Evolutionary conservation across 352 stramenopile species (phyloP), one percentile per base, ranked within the genome.

Genomic region (Globisporangium spiculum): DNA sequence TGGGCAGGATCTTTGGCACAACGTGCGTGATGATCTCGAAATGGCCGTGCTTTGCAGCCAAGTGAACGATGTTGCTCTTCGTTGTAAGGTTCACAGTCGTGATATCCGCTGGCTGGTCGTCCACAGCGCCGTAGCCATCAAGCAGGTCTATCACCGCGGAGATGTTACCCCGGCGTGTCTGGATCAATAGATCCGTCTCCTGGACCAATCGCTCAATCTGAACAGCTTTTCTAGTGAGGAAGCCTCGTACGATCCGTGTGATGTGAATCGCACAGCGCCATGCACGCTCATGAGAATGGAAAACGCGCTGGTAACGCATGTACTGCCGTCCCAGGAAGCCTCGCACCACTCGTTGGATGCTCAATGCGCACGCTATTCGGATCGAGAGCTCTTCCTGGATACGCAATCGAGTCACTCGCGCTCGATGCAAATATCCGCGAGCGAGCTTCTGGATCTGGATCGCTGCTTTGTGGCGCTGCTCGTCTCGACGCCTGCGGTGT

Each of bases 111-210:
- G 74, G 73, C 20, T 70, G 59, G 27, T 84, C 77, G 12, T 76
- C 75, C 10, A 80, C 61, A 3, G 73, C 50, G 3, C 75, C 79
- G 59, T 81, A 88, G 8, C 84, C 84, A 48, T 91, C 84, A 18
- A 92, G 64, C 22, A 92, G 60, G 58, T 92, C 84, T 3, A 89
- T 77, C 0, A 92, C 81, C 0, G 71, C 71, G 8, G 82, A 77
- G 10, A 87, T 67, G 53, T 90, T 84, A 0, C 84, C 84, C 16
- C 67, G 53, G 4, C 72, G 69, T 24, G 79, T 78, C 67, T 92
- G 83, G 14, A 90, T 73, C 1, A 92, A 65, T 32, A 92, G 18
- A 59, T 92, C 80, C 7, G 36, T 75, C 53, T 84, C 76, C 22
- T 70, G 65, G 2, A 70, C 32, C 46, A 63, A 12, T n/a, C 38